Evolutionary conservation across 2,329 filamentous ascomycete species (phyloP), one percentile per base, ranked within the genome.

Genomic region (Aurifilum marmelostoma): DNA sequence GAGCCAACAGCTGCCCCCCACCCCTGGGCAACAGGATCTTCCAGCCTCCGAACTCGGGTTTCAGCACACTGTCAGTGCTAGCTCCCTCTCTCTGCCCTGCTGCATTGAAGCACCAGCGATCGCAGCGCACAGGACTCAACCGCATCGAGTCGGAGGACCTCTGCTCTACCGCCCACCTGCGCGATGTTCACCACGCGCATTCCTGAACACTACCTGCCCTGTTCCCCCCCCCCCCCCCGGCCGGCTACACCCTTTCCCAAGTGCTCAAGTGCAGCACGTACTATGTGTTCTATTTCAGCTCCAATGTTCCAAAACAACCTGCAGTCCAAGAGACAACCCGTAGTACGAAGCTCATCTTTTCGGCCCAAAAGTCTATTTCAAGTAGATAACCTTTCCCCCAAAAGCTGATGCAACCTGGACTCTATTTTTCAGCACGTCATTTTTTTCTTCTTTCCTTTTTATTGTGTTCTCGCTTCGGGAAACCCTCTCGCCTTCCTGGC

Each of bases 21-120:
- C 54, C 47, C 47, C n/a, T n/a, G 9, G 47, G 47, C n/a, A 27
- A 14, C 47, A 24, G 47, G 47, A 21, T 58, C 29, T 58, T 34
- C 7, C 56, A 37, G 37, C 37, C 59, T 62, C 59, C 59, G 59
- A 62, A 29, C 59, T 62, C 59, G 59, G 59, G 59, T 43, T 41
- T 27, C 39, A 62, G 59, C 34, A 62, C 59, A 3, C 32, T n/a
- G n/a, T 43, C 59, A 62, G 59, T 29, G 59, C 59, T 24, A n/a
- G 52, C 52, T 27, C 47, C 34, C 34, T 8, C 50, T 12, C 47
- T 52, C 47, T 27, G 50, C 50, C n/a, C 50, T 27, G 50, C n/a
- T 54, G 50, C 50, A 3, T 24, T 27, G 50, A 24, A 27, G 11
- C n/a, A 9, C 47, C 21, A 52, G 9, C 24, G 21, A n/a, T 52